phyloP scores from a whole-genome alignment of 164 flowering plant species.

The Nymphaea colorata region DNA sequence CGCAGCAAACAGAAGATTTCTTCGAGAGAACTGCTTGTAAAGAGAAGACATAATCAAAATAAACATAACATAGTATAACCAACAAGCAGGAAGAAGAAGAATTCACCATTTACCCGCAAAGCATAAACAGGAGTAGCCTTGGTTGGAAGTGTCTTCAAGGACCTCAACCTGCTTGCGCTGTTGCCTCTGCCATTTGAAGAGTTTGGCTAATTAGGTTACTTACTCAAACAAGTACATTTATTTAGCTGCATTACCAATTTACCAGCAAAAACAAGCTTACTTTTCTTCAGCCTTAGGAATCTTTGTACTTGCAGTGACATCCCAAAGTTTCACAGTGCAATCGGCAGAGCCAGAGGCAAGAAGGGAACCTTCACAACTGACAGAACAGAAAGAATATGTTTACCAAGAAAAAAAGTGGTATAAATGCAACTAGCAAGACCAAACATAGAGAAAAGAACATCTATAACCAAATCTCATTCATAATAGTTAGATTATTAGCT shows the following conservation, averaged over 20 bases:
- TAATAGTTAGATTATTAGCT: too few species aligned
- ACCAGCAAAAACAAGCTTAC: slow-evolving; percentile 26
- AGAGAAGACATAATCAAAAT: background rate
- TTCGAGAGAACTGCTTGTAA: slow-evolving; percentile 24
- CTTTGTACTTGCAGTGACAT: slow-evolving; percentile 74
- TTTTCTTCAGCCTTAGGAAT: slow-evolving; percentile 47
- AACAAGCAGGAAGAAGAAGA: background rate
- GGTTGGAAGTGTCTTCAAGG: slow-evolving; percentile 68
- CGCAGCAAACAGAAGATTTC: slow-evolving; percentile 28
- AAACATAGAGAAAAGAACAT: too few species aligned
- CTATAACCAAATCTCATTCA: too few species aligned
- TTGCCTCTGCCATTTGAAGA: slow-evolving; percentile 42
- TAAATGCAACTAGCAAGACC: too few species aligned
- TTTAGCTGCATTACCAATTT: background rate
- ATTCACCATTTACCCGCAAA: slow-evolving; percentile 36
- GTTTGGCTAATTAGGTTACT: slow-evolving; percentile 1
- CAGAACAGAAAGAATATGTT: background rate
- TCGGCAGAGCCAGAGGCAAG: slow-evolving; percentile 99
- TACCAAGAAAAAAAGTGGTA: background rate
- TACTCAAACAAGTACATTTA: background rate
- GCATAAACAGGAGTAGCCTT: slow-evolving; percentile 75
- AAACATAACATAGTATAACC: background rate
- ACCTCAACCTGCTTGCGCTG: slow-evolving; percentile 65
- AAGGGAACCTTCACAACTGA: slow-evolving; percentile 91
- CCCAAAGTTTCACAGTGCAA: slow-evolving; percentile 94